Percentiles rank a stretch among this genome's conserved stretches.
Conservation (phyloP, 345 rosid species). For the Hibiscus trionum region DNA sequence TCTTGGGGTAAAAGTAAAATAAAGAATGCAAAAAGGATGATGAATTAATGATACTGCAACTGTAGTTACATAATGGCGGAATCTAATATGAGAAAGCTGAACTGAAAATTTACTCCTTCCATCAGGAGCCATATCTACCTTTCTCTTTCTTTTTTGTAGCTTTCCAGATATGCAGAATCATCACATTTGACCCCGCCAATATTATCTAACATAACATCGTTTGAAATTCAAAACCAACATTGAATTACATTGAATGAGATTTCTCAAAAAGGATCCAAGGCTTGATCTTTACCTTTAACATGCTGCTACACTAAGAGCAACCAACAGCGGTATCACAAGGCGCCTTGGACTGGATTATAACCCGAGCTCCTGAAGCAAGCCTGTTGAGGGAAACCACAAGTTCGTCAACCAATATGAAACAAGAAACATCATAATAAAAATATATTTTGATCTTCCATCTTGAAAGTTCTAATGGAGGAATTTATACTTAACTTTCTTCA, state of each 20-base stretch:
- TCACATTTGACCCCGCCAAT: conserved; percentile 21
- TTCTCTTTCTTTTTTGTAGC: conserved; percentile 9
- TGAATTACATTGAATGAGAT: background rate
- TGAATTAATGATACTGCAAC: conserved; percentile 3
- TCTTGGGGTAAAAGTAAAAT: background rate
- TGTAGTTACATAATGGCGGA: conserved; percentile 6
- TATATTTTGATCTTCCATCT: background rate
- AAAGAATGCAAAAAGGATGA: conserved; percentile 2
- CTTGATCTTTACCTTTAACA: conserved; percentile 1
- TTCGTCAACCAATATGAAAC: background rate
- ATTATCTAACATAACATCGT: conserved; percentile 12
- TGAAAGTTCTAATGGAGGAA: conserved; percentile 1
- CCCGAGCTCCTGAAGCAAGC: conserved; percentile 99
- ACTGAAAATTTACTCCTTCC: conserved; percentile 5
- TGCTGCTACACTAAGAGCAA: conserved; percentile 23
- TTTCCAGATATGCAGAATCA: conserved; percentile 27
- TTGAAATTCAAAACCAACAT: conserved; percentile 26
- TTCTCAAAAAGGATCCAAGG: background rate
- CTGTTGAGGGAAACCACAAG: conserved; percentile 36
- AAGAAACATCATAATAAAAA: background rate
- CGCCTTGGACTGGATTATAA: conserved; percentile 76
- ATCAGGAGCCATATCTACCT: conserved; percentile 8
- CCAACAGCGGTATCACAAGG: conserved; percentile 28
- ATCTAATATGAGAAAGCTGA: conserved; percentile 13
- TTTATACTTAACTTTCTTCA: conserved; percentile 80